Percentiles rank a stretch among this genome's conserved stretches.
phyloP scores from a whole-genome alignment of 257 asterid genomes.

The Salvia miltiorrhiza region DNA sequence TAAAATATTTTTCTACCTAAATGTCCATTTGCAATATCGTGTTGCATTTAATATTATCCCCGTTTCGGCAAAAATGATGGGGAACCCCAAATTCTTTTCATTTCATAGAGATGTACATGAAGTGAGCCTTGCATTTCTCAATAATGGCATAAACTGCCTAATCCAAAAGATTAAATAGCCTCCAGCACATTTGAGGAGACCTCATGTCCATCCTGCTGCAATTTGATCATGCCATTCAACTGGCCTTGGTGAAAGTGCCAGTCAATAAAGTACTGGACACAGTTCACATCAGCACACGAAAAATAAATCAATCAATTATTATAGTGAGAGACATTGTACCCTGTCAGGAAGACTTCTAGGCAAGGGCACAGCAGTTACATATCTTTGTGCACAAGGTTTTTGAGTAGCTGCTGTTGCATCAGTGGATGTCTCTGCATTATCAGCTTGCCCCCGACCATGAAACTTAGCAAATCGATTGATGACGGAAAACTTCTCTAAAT shows the following conservation, averaged over 20 bases:
- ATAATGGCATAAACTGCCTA: conserved; percentile 41
- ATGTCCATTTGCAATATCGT: conserved; percentile 28
- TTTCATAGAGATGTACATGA: conserved; percentile 42
- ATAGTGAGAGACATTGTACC: conserved; percentile 81
- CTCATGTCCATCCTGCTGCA: conserved; percentile 31
- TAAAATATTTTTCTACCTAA: conserved; percentile 19
- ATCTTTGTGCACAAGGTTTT: conserved; percentile 65
- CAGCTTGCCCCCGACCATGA: conserved; percentile 77
- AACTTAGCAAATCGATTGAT: conserved; percentile 82
- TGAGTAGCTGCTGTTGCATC: conserved; percentile 34
- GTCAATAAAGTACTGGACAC: conserved; percentile 29
- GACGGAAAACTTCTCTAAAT: conserved; percentile 71
- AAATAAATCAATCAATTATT: conserved; percentile 38
- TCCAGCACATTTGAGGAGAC: conserved; percentile 41
- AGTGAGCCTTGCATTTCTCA: conserved; percentile 35
- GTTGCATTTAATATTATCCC: conserved; percentile 22
- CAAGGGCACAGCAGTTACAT: conserved; percentile 67
- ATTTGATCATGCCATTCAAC: conserved; percentile 32
- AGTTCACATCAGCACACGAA: conserved; percentile 24
- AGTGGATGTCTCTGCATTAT: conserved; percentile 45
- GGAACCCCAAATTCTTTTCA: conserved; percentile 35
- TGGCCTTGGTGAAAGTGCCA: conserved; percentile 36
- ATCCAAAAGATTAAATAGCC: conserved; percentile 33
- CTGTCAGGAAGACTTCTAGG: conserved; percentile 70
- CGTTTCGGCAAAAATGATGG: conserved; percentile 43